Percentiles rank a stretch among this genome's conserved stretches.
Conservation (phyloP, 2,329 filamentous ascomycete species). For the Alternaria sp. region DNA sequence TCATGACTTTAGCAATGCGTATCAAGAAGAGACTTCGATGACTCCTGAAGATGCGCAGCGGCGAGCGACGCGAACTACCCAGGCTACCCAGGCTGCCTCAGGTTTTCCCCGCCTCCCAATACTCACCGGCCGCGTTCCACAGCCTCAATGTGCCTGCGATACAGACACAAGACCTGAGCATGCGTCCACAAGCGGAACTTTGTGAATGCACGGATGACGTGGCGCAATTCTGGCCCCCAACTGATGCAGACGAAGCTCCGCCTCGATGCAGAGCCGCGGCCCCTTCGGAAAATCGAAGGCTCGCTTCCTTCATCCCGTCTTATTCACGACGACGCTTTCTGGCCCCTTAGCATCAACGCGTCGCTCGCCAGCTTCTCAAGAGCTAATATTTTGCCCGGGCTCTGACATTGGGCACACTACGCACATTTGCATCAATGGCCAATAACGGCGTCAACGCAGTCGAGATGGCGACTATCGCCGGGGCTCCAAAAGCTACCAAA, state of each 20-base stretch:
- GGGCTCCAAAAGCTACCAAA: not conserved
- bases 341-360: not conserved
- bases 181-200: constrained; percentile 3
- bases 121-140: constrained; percentile 5
- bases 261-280: constrained; percentile 28
- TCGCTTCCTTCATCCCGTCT: constrained; percentile 12
- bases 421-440: constrained; percentile 7
- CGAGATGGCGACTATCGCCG: constrained; percentile 4
- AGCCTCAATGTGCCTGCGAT: constrained; percentile 18
- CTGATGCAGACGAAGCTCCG: constrained; percentile 21
- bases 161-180: constrained; percentile 10
- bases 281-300: constrained; percentile 21
- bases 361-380: not conserved
- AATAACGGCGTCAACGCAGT: not conserved
- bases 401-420: not conserved
- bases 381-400: not conserved
- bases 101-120: not conserved
- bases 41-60: not conserved
- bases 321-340: not conserved
- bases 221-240: constrained; percentile 25
- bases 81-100: not conserved
- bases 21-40: not conserved
- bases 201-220: constrained; percentile 25
- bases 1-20: not conserved
- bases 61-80: not conserved